Evolutionary conservation across 768 basidiomycete genomes (phyloP), one percentile per base, ranked within the genome.

Genomic region (Tricholoma terreum): DNA sequence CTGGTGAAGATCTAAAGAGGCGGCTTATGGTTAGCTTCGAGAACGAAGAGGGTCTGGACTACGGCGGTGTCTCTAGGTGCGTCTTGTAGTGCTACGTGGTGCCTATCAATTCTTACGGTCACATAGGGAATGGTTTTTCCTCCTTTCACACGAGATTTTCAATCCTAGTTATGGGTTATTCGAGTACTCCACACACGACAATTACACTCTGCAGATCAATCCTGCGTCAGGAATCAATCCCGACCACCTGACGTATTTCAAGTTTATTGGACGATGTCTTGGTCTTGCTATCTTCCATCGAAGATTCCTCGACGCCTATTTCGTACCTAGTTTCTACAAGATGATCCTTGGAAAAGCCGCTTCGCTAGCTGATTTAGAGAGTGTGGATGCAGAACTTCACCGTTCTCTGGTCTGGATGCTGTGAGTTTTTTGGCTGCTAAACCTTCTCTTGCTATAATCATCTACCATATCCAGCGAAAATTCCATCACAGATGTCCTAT

Each of bases 91-190:
- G 50, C 21, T 19, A 19, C 12, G 30, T 21, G 6, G 34, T 40
- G 31, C 24, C 58, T 43, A 59, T 55, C 43, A 51, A 62, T 34
- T 58, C 30, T 56, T 50, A 58, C 42, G 35, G 10, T 27, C n/a
- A 15, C 36, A 19, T 58, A 90, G 89, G 70, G 90, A 91, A 73
- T 92, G 90, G 88, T 90, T 92, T 75, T 90, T 92, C 82, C 74
- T 91, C 3, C 76, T 92, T 48, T 91, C 89, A 1, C 89, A 90
- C 57, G 87, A 90, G 64, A 86, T 92, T 62, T 91, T 92, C 74
- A 85, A 90, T 65, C 89, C 89, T 19, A 86, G 84, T 52, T 90
- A 90, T 57, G 89, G 89, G n/a, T 71, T 90, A 34, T 90, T 90
- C 64, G 86, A 90, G 67, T 92, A 91, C 63, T 89, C 89, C 0